Evolutionary conservation across 208 protist species (phyloP).

Genomic region (Leishmania martiniquensis): DNA sequence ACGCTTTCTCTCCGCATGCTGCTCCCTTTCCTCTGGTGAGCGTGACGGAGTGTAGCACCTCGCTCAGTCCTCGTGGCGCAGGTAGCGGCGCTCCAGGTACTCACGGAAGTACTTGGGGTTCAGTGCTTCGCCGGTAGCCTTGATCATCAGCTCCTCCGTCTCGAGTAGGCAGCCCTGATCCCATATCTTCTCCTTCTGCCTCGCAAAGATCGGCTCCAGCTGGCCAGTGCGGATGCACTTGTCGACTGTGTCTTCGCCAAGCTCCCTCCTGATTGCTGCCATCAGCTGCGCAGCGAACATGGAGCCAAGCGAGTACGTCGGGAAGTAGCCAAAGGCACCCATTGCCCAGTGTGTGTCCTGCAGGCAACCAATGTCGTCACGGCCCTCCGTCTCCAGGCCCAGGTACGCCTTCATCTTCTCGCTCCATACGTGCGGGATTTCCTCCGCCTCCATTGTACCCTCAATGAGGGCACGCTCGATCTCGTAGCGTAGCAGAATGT

Average conservation of each 20-base stretch:
- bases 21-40: not conserved
- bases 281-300: slow-evolving; percentile 87
- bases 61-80: slow-evolving; percentile 36
- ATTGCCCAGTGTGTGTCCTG: slow-evolving; percentile 91
- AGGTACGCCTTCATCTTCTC: slow-evolving; percentile 91
- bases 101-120: slow-evolving; percentile 80
- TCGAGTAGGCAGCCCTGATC: slow-evolving; percentile 48
- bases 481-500: slow-evolving; percentile 91
- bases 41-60: not conserved
- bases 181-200: slow-evolving; percentile 85
- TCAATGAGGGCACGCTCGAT: slow-evolving; percentile 90
- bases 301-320: slow-evolving; percentile 84
- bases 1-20: not conserved
- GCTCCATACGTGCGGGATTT: slow-evolving; percentile 84
- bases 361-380: slow-evolving; percentile 79
- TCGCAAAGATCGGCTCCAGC: slow-evolving; percentile 63
- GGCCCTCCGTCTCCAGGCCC: slow-evolving; percentile 71
- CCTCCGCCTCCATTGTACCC: slow-evolving; percentile 71
- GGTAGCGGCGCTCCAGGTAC: slow-evolving; percentile 88
- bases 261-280: slow-evolving; percentile 59
- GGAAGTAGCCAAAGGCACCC: slow-evolving; percentile 87
- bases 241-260: slow-evolving; percentile 55
- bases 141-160: slow-evolving; percentile 83
- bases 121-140: slow-evolving; percentile 80
- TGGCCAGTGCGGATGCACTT: slow-evolving; percentile 62